A percentile compares a stretch with the other conserved stretches of the same genome.
phyloP scores from a whole-genome alignment of 73 alveolate species.

The Paramecium caudatum region DNA sequence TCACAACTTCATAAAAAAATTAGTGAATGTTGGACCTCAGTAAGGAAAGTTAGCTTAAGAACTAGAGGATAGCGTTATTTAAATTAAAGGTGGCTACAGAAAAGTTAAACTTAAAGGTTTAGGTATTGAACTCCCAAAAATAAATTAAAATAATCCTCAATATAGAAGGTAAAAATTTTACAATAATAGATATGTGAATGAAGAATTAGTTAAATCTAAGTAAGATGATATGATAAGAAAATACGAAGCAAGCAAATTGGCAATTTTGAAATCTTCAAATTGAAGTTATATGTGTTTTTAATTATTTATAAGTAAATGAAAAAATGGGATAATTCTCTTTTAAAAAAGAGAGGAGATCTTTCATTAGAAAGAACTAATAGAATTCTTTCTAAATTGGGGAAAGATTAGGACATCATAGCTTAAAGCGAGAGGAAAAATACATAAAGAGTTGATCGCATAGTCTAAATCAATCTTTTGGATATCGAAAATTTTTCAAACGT shows the following conservation, averaged over 20 bases:
- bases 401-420: conserved; percentile 16
- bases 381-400: background rate
- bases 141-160: background rate
- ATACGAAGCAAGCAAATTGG: conserved; percentile 8
- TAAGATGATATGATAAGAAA: conserved; percentile 37
- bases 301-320: background rate
- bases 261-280: conserved; percentile 4
- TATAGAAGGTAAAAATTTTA: background rate
- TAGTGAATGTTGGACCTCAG: conserved; percentile 10
- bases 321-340: background rate
- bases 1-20: conserved; percentile 9
- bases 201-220: background rate
- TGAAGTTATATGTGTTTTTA: conserved; percentile 11
- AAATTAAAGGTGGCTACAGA: conserved; percentile 36
- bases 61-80: conserved; percentile 6
- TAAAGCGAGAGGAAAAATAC: background rate
- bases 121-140: conserved; percentile 36
- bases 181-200: conserved; percentile 4
- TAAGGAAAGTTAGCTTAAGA: conserved; percentile 12
- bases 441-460: background rate
- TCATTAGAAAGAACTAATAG: background rate
- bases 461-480: conserved; percentile 9
- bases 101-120: background rate
- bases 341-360: conserved; percentile 6
- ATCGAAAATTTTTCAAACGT: conserved; percentile 2